These are phyloP conservation scores for Oxytropis ochrocephala DNA, from an alignment of 306 rosid species.

Conservation along the genomic window DNA sequence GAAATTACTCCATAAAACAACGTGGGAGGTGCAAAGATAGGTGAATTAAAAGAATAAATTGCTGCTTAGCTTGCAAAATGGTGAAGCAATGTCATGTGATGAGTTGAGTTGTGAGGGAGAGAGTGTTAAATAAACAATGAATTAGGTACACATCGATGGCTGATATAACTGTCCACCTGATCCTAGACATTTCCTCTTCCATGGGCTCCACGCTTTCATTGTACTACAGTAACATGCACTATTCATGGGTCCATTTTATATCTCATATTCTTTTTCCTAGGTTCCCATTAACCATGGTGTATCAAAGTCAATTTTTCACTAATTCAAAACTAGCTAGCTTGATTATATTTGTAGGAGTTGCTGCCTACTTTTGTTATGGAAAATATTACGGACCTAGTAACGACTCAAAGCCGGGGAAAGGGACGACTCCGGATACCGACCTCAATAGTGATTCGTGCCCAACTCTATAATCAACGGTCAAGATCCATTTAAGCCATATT, in stretches of 20 bases:
- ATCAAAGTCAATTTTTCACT: slow-evolving; percentile 20
- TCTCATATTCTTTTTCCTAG: not conserved
- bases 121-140: slow-evolving; percentile 35
- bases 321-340: not conserved
- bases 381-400: too few relatives aligned
- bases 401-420: too few relatives aligned
- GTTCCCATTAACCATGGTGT: not conserved
- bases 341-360: too few relatives aligned
- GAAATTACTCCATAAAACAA: slow-evolving; percentile 25
- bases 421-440: too few relatives aligned
- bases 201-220: slow-evolving; percentile 46
- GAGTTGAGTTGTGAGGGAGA: slow-evolving; percentile 36
- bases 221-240: not conserved
- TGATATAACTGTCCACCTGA: slow-evolving; percentile 67
- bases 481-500: too few relatives aligned
- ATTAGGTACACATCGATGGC: slow-evolving; percentile 43
- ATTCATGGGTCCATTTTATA: not conserved
- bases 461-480: too few relatives aligned
- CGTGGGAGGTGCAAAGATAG: not conserved
- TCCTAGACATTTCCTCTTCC: slow-evolving; percentile 60
- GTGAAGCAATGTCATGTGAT: slow-evolving; percentile 53
- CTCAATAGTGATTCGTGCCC: too few relatives aligned
- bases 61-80: slow-evolving; percentile 39
- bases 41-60: not conserved
- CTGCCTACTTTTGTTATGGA: too few relatives aligned